Evolutionary conservation across 129 eudicot genomes (phyloP).

Genomic region (Mikania micrantha): DNA sequence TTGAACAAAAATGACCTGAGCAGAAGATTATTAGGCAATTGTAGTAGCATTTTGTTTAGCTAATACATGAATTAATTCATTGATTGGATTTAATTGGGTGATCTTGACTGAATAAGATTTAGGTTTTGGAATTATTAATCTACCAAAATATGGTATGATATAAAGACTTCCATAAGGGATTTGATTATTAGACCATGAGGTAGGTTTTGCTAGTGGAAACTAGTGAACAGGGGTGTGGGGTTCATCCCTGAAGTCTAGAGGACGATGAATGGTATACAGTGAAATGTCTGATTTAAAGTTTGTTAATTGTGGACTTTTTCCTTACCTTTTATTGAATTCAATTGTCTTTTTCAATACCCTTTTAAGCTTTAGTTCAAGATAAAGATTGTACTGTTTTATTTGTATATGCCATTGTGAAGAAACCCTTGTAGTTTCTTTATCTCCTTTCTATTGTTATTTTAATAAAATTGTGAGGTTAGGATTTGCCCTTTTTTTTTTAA

Average conservation of each 20-base stretch:
- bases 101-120: slow-evolving; percentile 19
- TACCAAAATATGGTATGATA: slow-evolving; percentile 45
- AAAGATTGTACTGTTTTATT: slow-evolving; percentile 32
- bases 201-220: slow-evolving; percentile 29
- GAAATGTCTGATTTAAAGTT: slow-evolving; percentile 18
- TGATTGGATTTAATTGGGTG: slow-evolving; percentile 35
- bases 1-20: slow-evolving; percentile 33
- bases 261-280: slow-evolving; percentile 29
- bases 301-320: slow-evolving; percentile 13
- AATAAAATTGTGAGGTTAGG: too few species aligned
- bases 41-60: slow-evolving; percentile 23
- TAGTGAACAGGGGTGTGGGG: slow-evolving; percentile 36
- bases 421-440: slow-evolving; percentile 17
- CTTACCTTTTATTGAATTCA: slow-evolving; percentile 21
- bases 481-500: too few species aligned
- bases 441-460: not conserved
- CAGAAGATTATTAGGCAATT: slow-evolving; percentile 26
- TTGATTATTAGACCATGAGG: slow-evolving; percentile 25
- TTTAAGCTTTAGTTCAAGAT: slow-evolving; percentile 33
- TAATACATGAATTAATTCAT: slow-evolving; percentile 26
- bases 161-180: slow-evolving; percentile 22
- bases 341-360: slow-evolving; percentile 32
- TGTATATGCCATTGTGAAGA: slow-evolving; percentile 30
- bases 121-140: slow-evolving; percentile 21
- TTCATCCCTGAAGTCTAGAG: slow-evolving; percentile 8